phyloP scores from a whole-genome alignment of 495 filamentous ascomycete genomes.

The Copromyces sp. region DNA sequence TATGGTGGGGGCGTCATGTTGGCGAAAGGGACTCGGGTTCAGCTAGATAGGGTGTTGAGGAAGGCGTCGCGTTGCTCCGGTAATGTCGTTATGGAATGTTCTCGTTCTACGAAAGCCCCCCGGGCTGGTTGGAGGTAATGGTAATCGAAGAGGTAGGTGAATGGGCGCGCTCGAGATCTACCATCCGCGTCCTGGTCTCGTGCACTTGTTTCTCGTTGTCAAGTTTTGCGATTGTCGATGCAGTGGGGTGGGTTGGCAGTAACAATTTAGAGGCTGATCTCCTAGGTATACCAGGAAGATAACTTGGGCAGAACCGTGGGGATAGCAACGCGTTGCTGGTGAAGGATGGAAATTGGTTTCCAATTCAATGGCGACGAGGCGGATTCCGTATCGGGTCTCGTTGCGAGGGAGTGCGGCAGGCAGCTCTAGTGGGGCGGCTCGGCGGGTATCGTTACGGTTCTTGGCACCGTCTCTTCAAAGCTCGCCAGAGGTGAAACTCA shows the following conservation, averaged over 20 bases:
- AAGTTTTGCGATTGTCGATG: background rate
- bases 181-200: background rate
- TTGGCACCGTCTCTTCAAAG: background rate
- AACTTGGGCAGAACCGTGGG: background rate
- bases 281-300: background rate
- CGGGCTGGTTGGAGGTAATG: background rate
- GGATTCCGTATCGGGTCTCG: background rate
- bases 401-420: background rate
- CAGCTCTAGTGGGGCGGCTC: background rate
- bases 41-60: background rate
- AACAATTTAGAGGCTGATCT: background rate
- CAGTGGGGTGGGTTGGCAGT: background rate
- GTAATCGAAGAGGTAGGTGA: background rate
- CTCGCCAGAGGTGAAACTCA: background rate
- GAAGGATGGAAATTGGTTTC: background rate
- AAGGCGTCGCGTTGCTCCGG: background rate
- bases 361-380: background rate
- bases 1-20: constrained; percentile 33
- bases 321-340: background rate
- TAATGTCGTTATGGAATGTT: background rate
- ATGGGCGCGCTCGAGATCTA: background rate
- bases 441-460: background rate
- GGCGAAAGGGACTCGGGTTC: background rate
- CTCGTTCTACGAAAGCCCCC: background rate
- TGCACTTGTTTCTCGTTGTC: background rate